phyloP scores from a whole-genome alignment of 495 filamentous ascomycete species.

The Apiosordaria backusii region DNA sequence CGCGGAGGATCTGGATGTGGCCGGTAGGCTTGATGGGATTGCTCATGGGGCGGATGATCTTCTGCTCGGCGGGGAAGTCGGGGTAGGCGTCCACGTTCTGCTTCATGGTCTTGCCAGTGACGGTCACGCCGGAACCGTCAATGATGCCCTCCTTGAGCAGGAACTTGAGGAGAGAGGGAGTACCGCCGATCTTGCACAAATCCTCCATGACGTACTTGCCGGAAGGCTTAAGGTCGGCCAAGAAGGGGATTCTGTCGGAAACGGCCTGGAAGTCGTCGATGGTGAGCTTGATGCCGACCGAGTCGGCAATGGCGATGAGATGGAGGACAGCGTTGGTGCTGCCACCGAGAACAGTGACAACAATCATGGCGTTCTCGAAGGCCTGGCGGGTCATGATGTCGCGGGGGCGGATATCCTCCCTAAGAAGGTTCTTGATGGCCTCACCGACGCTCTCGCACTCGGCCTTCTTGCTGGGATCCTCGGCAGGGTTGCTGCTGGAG shows the following conservation, averaged over 20 bases:
- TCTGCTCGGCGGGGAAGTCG: constrained; percentile 77
- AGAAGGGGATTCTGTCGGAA: constrained; percentile 84
- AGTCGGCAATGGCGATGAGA: constrained; percentile 92
- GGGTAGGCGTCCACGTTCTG: constrained; percentile 79
- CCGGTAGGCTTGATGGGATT: constrained; percentile 92
- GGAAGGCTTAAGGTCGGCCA: constrained; percentile 94
- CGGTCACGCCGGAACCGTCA: constrained; percentile 82
- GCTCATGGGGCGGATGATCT: constrained; percentile 85
- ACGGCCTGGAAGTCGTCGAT: constrained; percentile 98
- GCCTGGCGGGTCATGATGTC: constrained; percentile 91
- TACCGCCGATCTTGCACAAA: constrained; percentile 84
- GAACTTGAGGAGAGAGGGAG: constrained; percentile 85
- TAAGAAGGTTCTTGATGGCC: constrained; percentile 81
- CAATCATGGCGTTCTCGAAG: constrained; percentile 94
- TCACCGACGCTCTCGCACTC: constrained; percentile 83
- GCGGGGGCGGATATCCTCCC: constrained; percentile 79
- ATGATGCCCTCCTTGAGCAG: constrained; percentile 87
- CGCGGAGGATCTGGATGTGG: constrained; percentile 95
- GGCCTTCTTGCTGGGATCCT: constrained; percentile 75
- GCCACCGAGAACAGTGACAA: constrained; percentile 92
- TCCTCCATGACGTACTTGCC: constrained; percentile 97
- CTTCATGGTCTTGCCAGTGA: constrained; percentile 89
- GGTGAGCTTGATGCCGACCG: constrained; percentile 87
- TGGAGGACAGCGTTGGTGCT: constrained; percentile 97
- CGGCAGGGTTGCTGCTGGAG: constrained; percentile 87